A percentile compares a stretch with the other conserved stretches of the same genome.
phyloP scores from a whole-genome alignment of 2,329 filamentous ascomycete genomes.

The Calonectria honghensis region DNA sequence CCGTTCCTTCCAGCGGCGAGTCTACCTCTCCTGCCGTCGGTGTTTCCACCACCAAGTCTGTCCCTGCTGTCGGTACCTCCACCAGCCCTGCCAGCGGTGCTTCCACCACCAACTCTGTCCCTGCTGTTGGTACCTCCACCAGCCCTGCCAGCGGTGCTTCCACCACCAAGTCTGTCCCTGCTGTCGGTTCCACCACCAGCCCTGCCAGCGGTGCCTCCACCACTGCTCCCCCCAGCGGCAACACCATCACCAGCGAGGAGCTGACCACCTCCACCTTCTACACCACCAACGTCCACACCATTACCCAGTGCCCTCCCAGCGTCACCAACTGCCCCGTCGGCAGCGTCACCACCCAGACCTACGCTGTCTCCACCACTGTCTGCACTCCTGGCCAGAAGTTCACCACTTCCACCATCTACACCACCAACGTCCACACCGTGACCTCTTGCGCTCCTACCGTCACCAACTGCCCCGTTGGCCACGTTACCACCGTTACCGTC shows the following conservation, averaged over 20 bases:
- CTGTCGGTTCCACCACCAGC: slow-evolving; percentile 31
- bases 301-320: slow-evolving; percentile 56
- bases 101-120: slow-evolving; percentile 38
- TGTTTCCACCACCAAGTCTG: neutral
- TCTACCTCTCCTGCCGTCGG: neutral
- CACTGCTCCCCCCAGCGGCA: neutral
- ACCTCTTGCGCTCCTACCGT: slow-evolving; percentile 47
- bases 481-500: slow-evolving; percentile 58
- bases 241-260: slow-evolving; percentile 38
- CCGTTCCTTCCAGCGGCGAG: slow-evolving; percentile 12
- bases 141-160: neutral
- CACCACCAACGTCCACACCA: slow-evolving; percentile 54
- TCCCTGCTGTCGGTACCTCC: neutral
- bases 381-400: slow-evolving; percentile 30
- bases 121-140: slow-evolving; percentile 34
- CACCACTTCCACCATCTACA: slow-evolving; percentile 52
- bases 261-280: slow-evolving; percentile 59
- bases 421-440: slow-evolving; percentile 47
- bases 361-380: slow-evolving; percentile 58
- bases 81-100: neutral
- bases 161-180: slow-evolving; percentile 21
- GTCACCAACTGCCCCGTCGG: slow-evolving; percentile 44
- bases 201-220: neutral
- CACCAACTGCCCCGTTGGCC: slow-evolving; percentile 52
- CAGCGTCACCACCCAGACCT: slow-evolving; percentile 22